These are phyloP conservation scores for Ustilago xerochloae DNA, from an alignment of 1,284 basidiomycete genomes.

Conservation along the genomic window DNA sequence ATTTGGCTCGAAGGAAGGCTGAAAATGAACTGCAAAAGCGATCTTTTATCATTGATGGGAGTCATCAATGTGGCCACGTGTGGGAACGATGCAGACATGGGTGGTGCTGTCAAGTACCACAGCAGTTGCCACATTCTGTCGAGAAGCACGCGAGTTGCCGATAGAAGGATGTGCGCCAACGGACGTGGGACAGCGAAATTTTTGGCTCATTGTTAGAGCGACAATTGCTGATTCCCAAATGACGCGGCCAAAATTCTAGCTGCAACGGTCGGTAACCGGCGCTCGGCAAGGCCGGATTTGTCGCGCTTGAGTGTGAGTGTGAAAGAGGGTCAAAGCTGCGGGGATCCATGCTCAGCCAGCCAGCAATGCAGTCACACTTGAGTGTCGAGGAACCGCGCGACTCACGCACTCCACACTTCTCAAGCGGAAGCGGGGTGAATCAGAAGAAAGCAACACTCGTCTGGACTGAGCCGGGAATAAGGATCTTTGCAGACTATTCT, in stretches of 20 bases:
- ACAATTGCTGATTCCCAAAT: not conserved
- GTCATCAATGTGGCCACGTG: no score
- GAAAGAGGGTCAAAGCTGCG: not conserved
- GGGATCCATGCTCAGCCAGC: not conserved
- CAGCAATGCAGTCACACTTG: not conserved
- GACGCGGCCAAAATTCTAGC: not conserved
- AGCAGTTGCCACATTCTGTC: no score
- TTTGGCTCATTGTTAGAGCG: not conserved
- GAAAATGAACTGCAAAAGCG: no score
- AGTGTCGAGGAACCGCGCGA: slow-evolving; percentile 1
- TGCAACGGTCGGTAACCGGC: slow-evolving; percentile 2
- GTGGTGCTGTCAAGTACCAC: not conserved
- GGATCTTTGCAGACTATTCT: not conserved
- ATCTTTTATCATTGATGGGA: no score
- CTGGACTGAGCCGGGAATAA: slow-evolving; percentile 3
- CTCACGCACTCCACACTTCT: not conserved
- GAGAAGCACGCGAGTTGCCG: no score
- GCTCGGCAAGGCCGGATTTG: slow-evolving; percentile 1
- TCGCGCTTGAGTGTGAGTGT: not conserved
- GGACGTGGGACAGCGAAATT: not conserved
- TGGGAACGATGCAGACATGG: not conserved
- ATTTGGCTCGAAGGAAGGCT: no score
- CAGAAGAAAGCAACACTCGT: not conserved
- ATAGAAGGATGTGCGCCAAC: not conserved
- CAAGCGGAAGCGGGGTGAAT: not conserved